Evolutionary conservation across 148 eudicot species (phyloP), one percentile per base, ranked within the genome.

Genomic region (Polygonum maritimum): DNA sequence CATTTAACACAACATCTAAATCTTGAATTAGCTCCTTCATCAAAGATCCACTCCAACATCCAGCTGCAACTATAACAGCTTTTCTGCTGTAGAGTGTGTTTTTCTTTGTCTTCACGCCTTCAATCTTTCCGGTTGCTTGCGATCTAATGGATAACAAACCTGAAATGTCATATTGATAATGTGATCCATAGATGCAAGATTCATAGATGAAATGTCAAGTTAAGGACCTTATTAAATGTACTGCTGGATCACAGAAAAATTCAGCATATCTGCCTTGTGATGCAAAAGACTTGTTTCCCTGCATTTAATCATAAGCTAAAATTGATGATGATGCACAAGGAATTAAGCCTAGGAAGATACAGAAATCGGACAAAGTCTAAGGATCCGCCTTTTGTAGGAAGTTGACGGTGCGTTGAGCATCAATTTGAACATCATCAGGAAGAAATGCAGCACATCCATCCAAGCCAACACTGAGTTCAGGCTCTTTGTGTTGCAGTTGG

Each of bases 1-100:
- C 79, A 78, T 87, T 84, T 72, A 92, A 35, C 63, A 77, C 55
- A 62, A 81, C 78, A 77, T 85, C 86, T 1, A 85, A 83, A 48
- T 84, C 85, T 54, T 79, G 76, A 69, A 89, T 79, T 75, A 94
- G 81, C 62, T 87, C 84, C 35, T 81, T 81, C 89, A 94, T 85
- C 82, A 94, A 79, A 67, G 91, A 84, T 76, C 97, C 98, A 81
- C 84, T 91, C 97, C 98, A 94, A 82, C 90, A 92, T 73, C 98
- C 98, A n/a, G 98, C 88, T 47, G 98, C 93, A 83, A 92, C 75
- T 48, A 92, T 71, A 49, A 86, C 80, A 58, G 96, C 98, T 84
- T 92, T 92, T 79, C 69, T 84, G 71, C 88, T 75, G 69, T 82
- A 81, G 72, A 94, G 76, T 4, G 80, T 83, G 76, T 76, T 89